These are phyloP conservation scores for Kodamaea neixiangensis DNA, from an alignment of 805 yeast species.

Conservation along the genomic window DNA sequence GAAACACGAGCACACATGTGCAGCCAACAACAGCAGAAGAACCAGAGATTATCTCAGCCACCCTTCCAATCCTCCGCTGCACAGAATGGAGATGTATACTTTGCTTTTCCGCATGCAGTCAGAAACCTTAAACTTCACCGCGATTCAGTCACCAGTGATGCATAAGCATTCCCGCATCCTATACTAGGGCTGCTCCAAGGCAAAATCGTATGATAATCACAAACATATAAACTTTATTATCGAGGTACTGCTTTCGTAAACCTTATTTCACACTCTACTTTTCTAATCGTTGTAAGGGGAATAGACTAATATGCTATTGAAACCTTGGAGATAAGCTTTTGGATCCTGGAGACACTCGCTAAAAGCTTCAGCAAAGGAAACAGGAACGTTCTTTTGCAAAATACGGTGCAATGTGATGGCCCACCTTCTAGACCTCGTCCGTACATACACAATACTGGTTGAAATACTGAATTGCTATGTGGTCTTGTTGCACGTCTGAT, in stretches of 20 bases:
- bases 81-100: not conserved
- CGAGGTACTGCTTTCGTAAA: not conserved
- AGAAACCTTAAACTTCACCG: not conserved
- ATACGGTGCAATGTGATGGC: not conserved
- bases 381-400: not conserved
- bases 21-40: not conserved
- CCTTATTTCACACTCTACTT: not conserved
- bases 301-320: not conserved
- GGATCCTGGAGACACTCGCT: not conserved
- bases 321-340: not conserved
- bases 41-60: not conserved
- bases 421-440: not conserved
- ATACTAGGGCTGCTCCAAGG: not conserved
- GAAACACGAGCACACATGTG: not conserved
- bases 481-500: not conserved
- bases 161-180: not conserved
- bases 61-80: not conserved
- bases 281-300: not conserved
- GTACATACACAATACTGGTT: not conserved
- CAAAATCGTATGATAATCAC: constrained; percentile 4
- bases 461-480: not conserved
- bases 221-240: not conserved
- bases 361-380: not conserved
- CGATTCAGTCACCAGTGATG: not conserved
- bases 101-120: not conserved